phyloP scores from a whole-genome alignment of 1,284 basidiomycete genomes.

The Entoloma clypeatum region DNA sequence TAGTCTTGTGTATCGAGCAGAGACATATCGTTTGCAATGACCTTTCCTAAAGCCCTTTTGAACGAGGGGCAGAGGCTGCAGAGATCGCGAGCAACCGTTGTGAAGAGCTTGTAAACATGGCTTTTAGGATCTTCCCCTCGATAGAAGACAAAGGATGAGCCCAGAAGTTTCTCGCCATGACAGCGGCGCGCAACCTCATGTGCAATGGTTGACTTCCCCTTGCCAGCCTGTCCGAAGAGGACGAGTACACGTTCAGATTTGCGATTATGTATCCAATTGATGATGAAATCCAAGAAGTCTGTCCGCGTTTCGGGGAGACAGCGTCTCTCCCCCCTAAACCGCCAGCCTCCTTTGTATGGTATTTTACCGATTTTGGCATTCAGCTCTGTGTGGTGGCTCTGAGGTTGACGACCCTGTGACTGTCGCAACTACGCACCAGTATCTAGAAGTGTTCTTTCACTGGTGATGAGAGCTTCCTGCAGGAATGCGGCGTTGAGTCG shows the following conservation, averaged over 20 bases:
- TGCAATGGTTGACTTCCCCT: conserved; percentile 21
- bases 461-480: not conserved
- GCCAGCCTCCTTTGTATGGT: conserved; percentile 1
- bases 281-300: conserved; percentile 15
- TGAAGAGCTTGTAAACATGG: conserved; percentile 3
- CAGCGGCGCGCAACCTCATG: conserved; percentile 17
- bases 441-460: conserved; percentile 1
- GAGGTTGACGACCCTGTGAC: not conserved
- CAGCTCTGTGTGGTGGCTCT: not conserved
- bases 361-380: conserved; percentile 1
- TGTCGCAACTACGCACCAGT: not conserved
- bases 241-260: conserved; percentile 6
- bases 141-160: conserved; percentile 15
- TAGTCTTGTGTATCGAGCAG: not conserved
- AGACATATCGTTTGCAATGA: conserved; percentile 9
- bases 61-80: conserved; percentile 14
- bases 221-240: conserved; percentile 14
- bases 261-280: conserved; percentile 11
- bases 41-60: conserved; percentile 10
- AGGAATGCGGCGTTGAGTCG: conserved; percentile 1
- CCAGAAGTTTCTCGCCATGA: conserved; percentile 7
- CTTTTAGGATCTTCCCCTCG: not conserved
- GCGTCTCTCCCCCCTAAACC: conserved; percentile 10
- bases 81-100: conserved; percentile 17
- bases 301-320: conserved; percentile 17